A percentile compares a stretch with the other conserved stretches of the same genome.
These are phyloP conservation scores for Tulasnella sp. DNA, from an alignment of 768 basidiomycete genomes.

Conservation along the genomic window DNA sequence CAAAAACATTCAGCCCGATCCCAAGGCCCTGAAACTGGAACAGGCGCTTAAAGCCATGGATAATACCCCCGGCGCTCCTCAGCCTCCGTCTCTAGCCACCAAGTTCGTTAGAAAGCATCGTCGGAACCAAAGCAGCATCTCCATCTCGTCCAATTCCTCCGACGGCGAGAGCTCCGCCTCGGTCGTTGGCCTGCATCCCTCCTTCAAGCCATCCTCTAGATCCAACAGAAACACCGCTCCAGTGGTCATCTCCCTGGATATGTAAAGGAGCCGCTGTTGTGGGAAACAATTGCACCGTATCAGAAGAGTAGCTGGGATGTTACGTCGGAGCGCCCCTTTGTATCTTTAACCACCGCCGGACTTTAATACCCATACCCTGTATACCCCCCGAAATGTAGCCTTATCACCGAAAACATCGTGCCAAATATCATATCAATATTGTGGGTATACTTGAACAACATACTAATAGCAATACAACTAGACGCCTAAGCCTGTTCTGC, in stretches of 20 bases:
- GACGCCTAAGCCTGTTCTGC: constrained; percentile 8
- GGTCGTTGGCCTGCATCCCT: not conserved
- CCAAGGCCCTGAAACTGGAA: not conserved
- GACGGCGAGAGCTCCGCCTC: not conserved
- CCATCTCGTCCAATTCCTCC: not conserved
- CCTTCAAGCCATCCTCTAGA: not conserved
- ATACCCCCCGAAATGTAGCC: not conserved
- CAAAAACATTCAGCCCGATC: not conserved
- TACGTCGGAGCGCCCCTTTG: not conserved
- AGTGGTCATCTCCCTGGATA: not conserved
- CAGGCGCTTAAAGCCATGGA: not conserved
- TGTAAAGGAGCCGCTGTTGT: not conserved
- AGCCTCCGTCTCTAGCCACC: not conserved
- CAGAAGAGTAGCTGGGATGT: not conserved
- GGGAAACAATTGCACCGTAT: not conserved
- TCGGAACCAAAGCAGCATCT: not conserved
- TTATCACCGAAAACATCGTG: not conserved
- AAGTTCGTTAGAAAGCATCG: not conserved
- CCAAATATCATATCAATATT: not conserved
- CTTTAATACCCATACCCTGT: not conserved
- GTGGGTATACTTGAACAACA: constrained; percentile 1
- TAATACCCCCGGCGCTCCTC: not conserved
- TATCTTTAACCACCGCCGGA: not conserved
- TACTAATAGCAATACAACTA: constrained; percentile 2
- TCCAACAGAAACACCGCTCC: not conserved